Base-by-base conservation (phyloP, 2,329 filamentous ascomycete genomes). In the Zymoseptoria crescenta region DNA sequence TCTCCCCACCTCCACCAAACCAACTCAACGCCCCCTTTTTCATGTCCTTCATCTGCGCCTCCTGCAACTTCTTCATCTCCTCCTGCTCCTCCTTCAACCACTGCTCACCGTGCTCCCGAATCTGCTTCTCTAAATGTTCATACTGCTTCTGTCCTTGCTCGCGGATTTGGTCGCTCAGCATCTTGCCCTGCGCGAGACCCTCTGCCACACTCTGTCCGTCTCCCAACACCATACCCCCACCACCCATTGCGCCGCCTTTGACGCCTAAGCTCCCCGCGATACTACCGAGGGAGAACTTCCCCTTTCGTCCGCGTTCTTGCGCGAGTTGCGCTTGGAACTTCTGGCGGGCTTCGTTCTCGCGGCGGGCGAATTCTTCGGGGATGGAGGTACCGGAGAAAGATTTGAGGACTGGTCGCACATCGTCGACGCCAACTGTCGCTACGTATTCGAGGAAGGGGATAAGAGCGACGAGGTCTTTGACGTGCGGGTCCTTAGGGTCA, bases 391-490 rank as follows among this genome's bases (percentile, higher is more conserved):
- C 92, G 58, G 96, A 86, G 64, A 75, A 74, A 4, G 70, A 72
- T 53, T 72, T 69, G 35, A 72, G 60, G 8, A 71, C 76, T 89
- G 90, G 72, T 66, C 94, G 89, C 13, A 95, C 89, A 69, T 99
- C 94, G 56, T 86, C 81, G 68, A 91, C 89, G 65, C 91, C 88
- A 89, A 97, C 96, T 20, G 91, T 94, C 65, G 91, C 90, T 65
- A 99, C 85, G 75, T 96, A 97, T 77, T 99, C 94, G 63, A 99
- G 86, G 84, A 99, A 96, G 10, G 94, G 94, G 60, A 99, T 96
- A 54, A 96, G 79, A 3, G 86, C 83, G 21, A 99, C 88, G 9
- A 99, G 87, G 52, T 91, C 89, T 72, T 86, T 91, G 53, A 66
- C 66, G 59, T 72, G 69, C 2, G 69, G 64, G 74, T 99, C 93